Base-by-base conservation (phyloP, 306 rosid genomes). In the Dalbergia oliveri region DNA sequence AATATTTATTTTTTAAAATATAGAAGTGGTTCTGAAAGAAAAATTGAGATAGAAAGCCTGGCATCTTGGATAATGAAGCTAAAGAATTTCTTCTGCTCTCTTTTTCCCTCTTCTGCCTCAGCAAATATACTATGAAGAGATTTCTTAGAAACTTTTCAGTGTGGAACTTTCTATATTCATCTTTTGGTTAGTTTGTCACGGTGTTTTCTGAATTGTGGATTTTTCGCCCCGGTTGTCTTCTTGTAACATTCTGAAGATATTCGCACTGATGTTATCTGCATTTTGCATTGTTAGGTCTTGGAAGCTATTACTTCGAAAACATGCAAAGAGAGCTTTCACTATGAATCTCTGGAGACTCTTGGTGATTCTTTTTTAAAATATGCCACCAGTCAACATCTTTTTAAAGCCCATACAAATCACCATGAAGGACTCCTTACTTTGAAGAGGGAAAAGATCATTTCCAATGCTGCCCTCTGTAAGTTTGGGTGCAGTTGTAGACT, bases 341-440 rank as follows among this genome's bases (percentile, higher is more conserved):
- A 92, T 34, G 97, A 94, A 82, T 92, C 98, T 71, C 79, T 94
- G 11, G 98, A 91, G 83, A 89, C 97, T 69, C 97, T 92, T 53
- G 98, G 98, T 58, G 98, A 94, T 86, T 94, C 98, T 45, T 94
- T 92, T 84, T 86, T 94, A 35, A 94, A 94, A 85, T 94, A 91
- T 78, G 97, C 93, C 31, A 79, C 85, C 11, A 66, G 97, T 64
- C 94, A 86, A 67, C 89, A 94, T 10, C 95, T 94, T 44, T 94
- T 91, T 35, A 78, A 79, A 16, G 69, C 77, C 57, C 72, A 78
- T 81, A 88, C 84, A 69, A 85, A 82, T 77, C 76, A 87, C 63
- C 95, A 90, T 6, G 97, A 94, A 82, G 98, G 97, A 49, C 90
- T 92, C 73, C 97, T 92, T 16, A 91, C 78, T 82, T 26, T 78